These are phyloP conservation scores for Corymbia maculata DNA, from an alignment of 345 rosid genomes.

Conservation along the genomic window DNA sequence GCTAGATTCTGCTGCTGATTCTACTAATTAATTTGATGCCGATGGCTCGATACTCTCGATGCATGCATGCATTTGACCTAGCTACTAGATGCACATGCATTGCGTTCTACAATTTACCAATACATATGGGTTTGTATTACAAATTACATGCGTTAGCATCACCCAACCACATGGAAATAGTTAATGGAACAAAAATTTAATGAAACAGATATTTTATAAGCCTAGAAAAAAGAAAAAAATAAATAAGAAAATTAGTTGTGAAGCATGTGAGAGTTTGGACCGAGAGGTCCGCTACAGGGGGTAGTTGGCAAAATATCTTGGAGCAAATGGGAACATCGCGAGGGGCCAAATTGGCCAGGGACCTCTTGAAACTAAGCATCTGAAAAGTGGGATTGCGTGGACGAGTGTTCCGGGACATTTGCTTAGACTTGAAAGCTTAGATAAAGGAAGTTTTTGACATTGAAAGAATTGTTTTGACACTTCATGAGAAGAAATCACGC, in stretches of 20 bases:
- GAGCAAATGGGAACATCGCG: background rate
- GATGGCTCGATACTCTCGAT: background rate
- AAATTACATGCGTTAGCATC: background rate
- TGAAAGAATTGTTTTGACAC: background rate
- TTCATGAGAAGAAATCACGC: background rate
- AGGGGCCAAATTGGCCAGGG: background rate
- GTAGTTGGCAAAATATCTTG: background rate
- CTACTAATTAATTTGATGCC: background rate
- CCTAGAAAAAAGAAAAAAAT: background rate
- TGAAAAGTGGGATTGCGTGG: background rate
- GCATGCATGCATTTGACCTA: background rate
- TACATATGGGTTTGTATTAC: background rate
- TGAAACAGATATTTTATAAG: background rate
- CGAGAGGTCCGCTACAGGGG: background rate
- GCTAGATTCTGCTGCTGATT: background rate
- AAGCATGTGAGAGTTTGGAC: background rate
- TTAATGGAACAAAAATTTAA: background rate
- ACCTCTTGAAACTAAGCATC: background rate
- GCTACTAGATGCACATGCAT: background rate
- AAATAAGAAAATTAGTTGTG: background rate
- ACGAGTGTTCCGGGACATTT: background rate
- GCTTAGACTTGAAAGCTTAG: background rate
- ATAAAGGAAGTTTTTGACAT: background rate
- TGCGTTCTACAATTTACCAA: background rate
- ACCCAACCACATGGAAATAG: background rate